Base-by-base conservation (phyloP, 2,329 filamentous ascomycete genomes). In the Diaporthe citri region DNA sequence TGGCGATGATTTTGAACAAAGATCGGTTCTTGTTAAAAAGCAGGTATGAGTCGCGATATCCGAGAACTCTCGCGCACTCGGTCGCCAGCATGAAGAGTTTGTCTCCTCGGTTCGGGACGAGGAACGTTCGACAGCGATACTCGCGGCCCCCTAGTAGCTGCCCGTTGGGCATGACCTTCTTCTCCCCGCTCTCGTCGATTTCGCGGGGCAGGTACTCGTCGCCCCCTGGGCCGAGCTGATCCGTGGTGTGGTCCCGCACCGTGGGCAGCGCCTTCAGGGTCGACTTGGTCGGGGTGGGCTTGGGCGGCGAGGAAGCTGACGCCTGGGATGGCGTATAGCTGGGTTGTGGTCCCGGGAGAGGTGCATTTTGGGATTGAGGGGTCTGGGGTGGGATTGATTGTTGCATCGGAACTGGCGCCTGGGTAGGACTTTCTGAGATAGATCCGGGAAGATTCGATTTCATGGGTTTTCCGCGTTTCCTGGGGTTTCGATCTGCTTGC, bases 21-120 rank as follows among this genome's bases (percentile, higher is more conserved):
- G 97, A 98, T 78, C 96, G 90, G 84, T 99, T 98, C 87, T 98
- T 98, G 89, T 98, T 98, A 88, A 99, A 99, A 22, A 99, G 87
- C 48, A 99, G 88, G 83, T 99, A 99, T n/a, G 96, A 98, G 84
- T 99, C 97, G 76, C 97, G 91, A 83, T 99, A 99, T 62, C 95
- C 94, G 31, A 98, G 88, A 5, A 98, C 95, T 78, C 97, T 92
- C 34, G 97, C 97, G 82, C 97, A 98, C 85, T 99, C 97, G 22
- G 97, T 99, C 48, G 97, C 97, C 71, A 99, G 91, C 97, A 99
- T 99, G 86, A 98, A 99, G 8, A 98, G 90, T 85, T 98, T 98
- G 78, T 97, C 93, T 39, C 95, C 95, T 79, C 97, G 90, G 80
- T 97, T 93, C 25, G 96, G 95, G 5, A 99, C 96, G 78, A 94